phyloP scores from a whole-genome alignment of 2,329 filamentous ascomycete species.

The Phialemonium atrogriseum region DNA sequence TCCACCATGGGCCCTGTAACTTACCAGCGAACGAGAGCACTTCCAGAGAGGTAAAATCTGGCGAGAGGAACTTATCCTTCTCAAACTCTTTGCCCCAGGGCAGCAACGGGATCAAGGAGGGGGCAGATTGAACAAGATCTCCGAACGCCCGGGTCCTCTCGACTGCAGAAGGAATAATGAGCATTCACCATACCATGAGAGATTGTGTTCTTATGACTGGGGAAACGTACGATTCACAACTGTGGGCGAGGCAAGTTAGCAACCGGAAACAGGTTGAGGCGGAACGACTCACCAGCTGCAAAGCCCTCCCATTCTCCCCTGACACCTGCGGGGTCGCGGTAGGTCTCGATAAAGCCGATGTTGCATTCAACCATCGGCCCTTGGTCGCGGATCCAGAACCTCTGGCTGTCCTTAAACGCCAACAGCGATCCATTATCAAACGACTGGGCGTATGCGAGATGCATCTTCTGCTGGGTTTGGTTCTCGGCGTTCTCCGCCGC shows the following conservation, averaged over 20 bases:
- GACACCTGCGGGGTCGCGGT: constrained; percentile 73
- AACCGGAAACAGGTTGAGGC: not conserved
- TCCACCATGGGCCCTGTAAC: not conserved
- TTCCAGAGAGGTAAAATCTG: constrained; percentile 92
- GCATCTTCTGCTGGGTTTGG: constrained; percentile 66
- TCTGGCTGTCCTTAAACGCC: constrained; percentile 72
- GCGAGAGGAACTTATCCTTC: constrained; percentile 90
- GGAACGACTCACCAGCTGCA: constrained; percentile 46
- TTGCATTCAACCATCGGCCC: constrained; percentile 73
- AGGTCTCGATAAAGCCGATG: constrained; percentile 79
- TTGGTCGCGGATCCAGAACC: constrained; percentile 77
- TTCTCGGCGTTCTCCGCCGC: constrained; percentile 65
- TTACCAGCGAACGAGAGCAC: constrained; percentile 68
- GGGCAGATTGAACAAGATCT: constrained; percentile 72
- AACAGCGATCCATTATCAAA: constrained; percentile 68
- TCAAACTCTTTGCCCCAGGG: constrained; percentile 88
- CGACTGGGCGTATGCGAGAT: constrained; percentile 64
- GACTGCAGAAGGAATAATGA: constrained; percentile 27
- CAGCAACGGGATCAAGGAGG: constrained; percentile 75
- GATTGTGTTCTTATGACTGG: too few species aligned
- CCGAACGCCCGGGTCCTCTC: constrained; percentile 85
- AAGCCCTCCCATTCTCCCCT: constrained; percentile 83
- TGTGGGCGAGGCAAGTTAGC: constrained; percentile 13
- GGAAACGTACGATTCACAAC: constrained; percentile 57
- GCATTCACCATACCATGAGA: constrained; percentile 1